Evolutionary conservation across 2,329 filamentous ascomycete genomes (phyloP).

Genomic region (Geosmithia flava): DNA sequence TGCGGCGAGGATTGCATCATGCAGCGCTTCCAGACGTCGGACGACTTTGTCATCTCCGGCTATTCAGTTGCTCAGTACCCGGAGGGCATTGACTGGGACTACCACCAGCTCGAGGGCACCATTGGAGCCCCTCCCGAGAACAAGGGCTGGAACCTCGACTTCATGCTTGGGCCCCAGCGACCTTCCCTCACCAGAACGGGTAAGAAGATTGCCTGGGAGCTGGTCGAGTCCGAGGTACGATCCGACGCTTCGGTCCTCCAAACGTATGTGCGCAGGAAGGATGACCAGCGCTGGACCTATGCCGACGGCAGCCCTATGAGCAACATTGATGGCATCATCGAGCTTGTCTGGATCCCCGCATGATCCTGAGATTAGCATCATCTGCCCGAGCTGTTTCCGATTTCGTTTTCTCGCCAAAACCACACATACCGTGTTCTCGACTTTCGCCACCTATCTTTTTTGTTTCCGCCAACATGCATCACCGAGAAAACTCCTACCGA

Average conservation of each 20-base stretch:
- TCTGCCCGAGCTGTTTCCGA: neutral
- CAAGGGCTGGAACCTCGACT: slow-evolving; percentile 38
- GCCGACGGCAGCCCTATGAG: slow-evolving; percentile 33
- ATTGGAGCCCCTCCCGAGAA: slow-evolving; percentile 34
- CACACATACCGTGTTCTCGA: neutral
- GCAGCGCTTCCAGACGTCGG: slow-evolving; percentile 41
- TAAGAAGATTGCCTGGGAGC: slow-evolving; percentile 39
- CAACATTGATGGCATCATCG: slow-evolving; percentile 39
- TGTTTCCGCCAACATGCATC: neutral
- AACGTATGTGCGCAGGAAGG: slow-evolving; percentile 37
- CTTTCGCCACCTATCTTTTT: neutral
- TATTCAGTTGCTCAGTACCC: slow-evolving; percentile 48
- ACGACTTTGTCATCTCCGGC: slow-evolving; percentile 43
- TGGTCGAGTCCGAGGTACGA: slow-evolving; percentile 34
- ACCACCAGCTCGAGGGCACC: slow-evolving; percentile 38
- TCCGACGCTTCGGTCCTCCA: slow-evolving; percentile 38
- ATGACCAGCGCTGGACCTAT: slow-evolving; percentile 41
- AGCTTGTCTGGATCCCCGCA: slow-evolving; percentile 42
- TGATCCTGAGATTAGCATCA: neutral
- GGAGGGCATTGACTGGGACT: slow-evolving; percentile 33
- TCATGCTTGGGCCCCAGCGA: slow-evolving; percentile 35
- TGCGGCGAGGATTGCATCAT: slow-evolving; percentile 50
- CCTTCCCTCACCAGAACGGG: slow-evolving; percentile 33
- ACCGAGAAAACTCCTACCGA: neutral
- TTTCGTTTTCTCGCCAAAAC: neutral